Conservation (phyloP, 2,329 filamentous ascomycete species). For the Periconia sp. region DNA sequence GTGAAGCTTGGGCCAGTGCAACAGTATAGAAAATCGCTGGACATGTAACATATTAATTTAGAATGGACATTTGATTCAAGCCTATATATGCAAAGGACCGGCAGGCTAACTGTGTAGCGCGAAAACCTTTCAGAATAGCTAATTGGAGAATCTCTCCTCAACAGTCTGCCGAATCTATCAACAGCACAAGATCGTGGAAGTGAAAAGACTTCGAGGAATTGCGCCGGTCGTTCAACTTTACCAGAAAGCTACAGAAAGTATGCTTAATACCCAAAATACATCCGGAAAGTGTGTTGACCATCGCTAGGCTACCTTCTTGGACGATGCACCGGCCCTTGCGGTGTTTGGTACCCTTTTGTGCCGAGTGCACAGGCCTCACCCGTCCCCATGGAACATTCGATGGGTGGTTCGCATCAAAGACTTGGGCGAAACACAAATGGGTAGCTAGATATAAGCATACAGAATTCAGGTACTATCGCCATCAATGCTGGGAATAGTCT, state of each 20-base stretch:
- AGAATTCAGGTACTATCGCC: constrained; percentile 7
- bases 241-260: constrained; percentile 14
- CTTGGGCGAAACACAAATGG: constrained; percentile 10
- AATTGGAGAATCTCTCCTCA: background rate
- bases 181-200: constrained; percentile 1
- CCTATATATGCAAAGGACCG: constrained; percentile 6
- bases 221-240: constrained; percentile 9
- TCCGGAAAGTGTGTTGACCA: too few relatives aligned
- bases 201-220: constrained; percentile 8
- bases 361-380: constrained; percentile 15
- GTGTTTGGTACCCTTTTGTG: constrained; percentile 14
- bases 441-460: background rate
- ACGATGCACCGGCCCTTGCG: background rate
- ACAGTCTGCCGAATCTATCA: background rate
- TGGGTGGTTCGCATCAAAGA: constrained; percentile 7
- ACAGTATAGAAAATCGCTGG: too few relatives aligned
- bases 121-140: background rate
- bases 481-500: constrained; percentile 2
- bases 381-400: constrained; percentile 6
- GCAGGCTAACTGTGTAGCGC: background rate
- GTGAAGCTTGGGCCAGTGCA: constrained; percentile 20
- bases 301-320: constrained; percentile 9
- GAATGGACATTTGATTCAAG: too few relatives aligned
- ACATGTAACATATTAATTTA: too few relatives aligned
- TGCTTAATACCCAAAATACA: constrained; percentile 3